Evolutionary conservation across 2,329 filamentous ascomycete genomes (phyloP).

Genomic region (Pyricularia pennisetigena): DNA sequence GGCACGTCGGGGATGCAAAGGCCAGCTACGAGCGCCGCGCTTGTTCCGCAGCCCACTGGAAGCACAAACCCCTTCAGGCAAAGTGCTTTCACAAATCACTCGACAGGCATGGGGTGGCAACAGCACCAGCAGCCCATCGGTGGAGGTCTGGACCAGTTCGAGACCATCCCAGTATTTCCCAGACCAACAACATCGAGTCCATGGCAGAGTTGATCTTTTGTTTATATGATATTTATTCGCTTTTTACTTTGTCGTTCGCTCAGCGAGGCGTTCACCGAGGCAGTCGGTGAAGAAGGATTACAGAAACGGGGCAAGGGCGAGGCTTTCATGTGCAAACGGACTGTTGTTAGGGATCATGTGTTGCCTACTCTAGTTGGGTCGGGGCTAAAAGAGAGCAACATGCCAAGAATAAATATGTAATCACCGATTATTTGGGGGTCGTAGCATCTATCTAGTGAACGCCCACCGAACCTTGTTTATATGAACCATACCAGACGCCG

Average conservation of each 20-base stretch:
- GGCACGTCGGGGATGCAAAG: constrained; percentile 25
- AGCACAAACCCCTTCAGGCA: constrained; percentile 94
- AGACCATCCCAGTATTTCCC: constrained; percentile 79
- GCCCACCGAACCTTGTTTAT: neutral
- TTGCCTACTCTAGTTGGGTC: neutral
- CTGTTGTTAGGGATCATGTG: neutral
- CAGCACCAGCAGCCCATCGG: constrained; percentile 68
- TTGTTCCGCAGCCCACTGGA: constrained; percentile 71
- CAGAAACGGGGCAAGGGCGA: neutral
- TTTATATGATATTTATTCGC: constrained; percentile 4
- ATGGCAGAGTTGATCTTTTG: constrained; percentile 5
- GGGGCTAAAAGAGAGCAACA: neutral
- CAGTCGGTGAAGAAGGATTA: neutral
- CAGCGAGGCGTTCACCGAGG: neutral
- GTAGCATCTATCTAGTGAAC: neutral
- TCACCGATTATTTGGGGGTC: neutral
- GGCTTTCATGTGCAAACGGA: neutral
- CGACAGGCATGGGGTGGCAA: constrained; percentile 85
- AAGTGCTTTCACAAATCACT: constrained; percentile 79
- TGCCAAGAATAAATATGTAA: neutral
- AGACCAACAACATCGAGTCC: constrained; percentile 37
- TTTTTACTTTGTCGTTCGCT: neutral
- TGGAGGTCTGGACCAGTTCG: constrained; percentile 67
- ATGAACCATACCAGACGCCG: neutral
- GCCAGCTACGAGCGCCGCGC: constrained; percentile 35